Evolutionary conservation across 371 early-diverging fungal genomes (phyloP), one percentile per base, ranked within the genome.

Genomic region (Rhizopus microsporus): DNA sequence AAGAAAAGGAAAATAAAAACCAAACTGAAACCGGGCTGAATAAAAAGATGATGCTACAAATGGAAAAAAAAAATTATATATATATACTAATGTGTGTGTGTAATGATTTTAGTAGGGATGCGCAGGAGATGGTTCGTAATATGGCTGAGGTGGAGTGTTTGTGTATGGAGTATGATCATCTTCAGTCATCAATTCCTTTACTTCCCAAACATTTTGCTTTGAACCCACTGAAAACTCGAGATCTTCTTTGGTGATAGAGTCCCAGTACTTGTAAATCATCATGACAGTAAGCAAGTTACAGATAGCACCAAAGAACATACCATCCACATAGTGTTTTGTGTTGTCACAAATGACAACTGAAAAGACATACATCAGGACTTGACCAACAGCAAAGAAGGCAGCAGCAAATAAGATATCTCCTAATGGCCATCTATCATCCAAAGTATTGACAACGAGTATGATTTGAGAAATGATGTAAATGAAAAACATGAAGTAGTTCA

Each of bases 201-300:
- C 88, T 77, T 95, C 94, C 70, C 70, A 69, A 4, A 69, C 66
- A 32, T 69, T 69, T 43, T 69, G 70, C 39, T 71, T 89, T 16
- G 89, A 82, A 49, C 87, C 88, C 8, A 93, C 92, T 40, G 84
- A 79, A 60, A 92, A 94, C 72, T 94, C 94, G 29, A 94, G 75
- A 60, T 93, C 94, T 71, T 94, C 94, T 71, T 91, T 93, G 39
- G 94, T 93, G 67, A 93, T 93, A n/a, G 85, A 84, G 70, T 93
- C 93, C 94, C 94, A 94, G 74, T 88, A 94, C 74, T 94, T 94
- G 81, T 94, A 94, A 7, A 93, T 85, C 93, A 94, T 93, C 94
- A 94, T 94, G 38, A 94, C 92, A n/a, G 85, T 77, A 43, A 94
- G 71, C 44, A 94, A 71, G 15, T 85, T 87, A 69, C 82, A 89